Conservation (phyloP, 208 protist genomes). For the Wallacemonas sp. region DNA sequence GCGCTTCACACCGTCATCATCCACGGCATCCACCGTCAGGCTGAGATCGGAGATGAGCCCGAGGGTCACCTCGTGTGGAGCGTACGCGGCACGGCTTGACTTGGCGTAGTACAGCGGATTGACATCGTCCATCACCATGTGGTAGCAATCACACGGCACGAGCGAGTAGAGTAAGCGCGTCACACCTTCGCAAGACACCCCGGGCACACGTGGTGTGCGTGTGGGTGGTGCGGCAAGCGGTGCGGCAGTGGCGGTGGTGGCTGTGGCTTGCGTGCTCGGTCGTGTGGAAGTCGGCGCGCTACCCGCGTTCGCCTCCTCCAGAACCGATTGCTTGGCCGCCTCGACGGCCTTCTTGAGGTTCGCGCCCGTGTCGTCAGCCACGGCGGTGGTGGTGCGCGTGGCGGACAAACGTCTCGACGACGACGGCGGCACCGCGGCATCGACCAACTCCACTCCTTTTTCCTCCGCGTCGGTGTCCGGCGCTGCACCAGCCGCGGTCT, state of each 20-base stretch:
- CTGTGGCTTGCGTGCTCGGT: neutral
- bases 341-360: conserved; percentile 6
- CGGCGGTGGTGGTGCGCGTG: no score
- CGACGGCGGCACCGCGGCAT: neutral
- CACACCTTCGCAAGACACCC: conserved; percentile 38
- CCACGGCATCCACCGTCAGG: neutral
- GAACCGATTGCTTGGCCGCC: neutral
- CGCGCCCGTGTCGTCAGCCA: conserved; percentile 2
- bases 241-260: neutral
- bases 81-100: conserved; percentile 48
- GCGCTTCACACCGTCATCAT: no score
- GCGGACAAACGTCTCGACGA: no score
- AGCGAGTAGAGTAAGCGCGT: conserved; percentile 70
- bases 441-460: neutral
- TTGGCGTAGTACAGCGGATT: conserved; percentile 68
- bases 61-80: conserved; percentile 41
- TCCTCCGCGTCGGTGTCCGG: no score
- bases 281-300: neutral
- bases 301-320: neutral
- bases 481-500: neutral
- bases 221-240: neutral
- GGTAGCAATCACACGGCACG: conserved; percentile 68
- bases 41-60: conserved; percentile 67
- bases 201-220: conserved; percentile 10
- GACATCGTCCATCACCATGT: conserved; percentile 62